Evolutionary conservation across 2,329 filamentous ascomycete species (phyloP), one percentile per base, ranked within the genome.

Genomic region (Trichothecium roseum): DNA sequence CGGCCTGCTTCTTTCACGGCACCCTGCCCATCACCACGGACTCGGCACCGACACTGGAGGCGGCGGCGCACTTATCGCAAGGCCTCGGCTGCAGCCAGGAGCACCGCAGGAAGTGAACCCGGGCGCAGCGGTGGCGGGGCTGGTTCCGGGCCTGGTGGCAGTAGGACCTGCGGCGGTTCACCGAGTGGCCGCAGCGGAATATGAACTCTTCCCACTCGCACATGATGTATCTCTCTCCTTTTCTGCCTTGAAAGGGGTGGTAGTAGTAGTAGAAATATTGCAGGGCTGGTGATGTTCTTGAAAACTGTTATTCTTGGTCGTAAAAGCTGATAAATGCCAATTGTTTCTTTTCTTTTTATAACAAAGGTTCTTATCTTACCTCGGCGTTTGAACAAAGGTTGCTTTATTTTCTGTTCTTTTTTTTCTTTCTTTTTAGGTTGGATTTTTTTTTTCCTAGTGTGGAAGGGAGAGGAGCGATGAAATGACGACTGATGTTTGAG

Each of bases 121-220:
- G 68, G 43, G 72, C 73, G 55, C 83, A 87, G 46, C 75, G 66
- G 52, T 87, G 81, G 41, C 71, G 66, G 1, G 74, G 74, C 45
- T 85, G 77, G 51, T 83, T 84, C 39, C 83, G 77, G 5, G 82
- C 80, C 45, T 76, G 78, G 57, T 87, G 83, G 55, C 83, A 88
- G 55, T 84, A 72, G 17, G 74, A 76, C 49, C 78, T 75, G 20
- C 83, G 62, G 15, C 75, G 70, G 18, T 68, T 57, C 13, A 63
- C 59, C 5, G 64, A 67, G 57, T 85, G 81, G 20, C 65, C 65
- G 60, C 82, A 88, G 35, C 53, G 57, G 52, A 81, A 86, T 40
- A 73, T 54, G 45, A 81, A 81, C 42, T 78, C 73, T 52, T 87
- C 81, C 55, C 64, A 85, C 51, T 81, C 73, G 46, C 79, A 84